Evolutionary conservation across 768 basidiomycete genomes (phyloP).

Genomic region (Pleurotus tuoliensis): DNA sequence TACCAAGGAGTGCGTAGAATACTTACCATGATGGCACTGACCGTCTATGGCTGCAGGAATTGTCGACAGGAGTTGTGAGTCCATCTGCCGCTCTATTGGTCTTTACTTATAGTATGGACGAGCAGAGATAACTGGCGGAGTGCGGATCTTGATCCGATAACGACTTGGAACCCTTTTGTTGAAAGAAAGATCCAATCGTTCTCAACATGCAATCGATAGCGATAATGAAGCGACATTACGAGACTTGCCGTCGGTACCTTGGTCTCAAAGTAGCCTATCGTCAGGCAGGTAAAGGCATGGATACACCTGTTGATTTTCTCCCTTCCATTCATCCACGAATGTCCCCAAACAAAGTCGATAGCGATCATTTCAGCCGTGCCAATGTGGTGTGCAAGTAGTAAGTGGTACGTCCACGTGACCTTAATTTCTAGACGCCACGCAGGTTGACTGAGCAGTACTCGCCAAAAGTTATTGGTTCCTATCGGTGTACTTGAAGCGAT

Average conservation of each 20-base stretch:
- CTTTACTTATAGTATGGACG: slow-evolving; percentile 18
- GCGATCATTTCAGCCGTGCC: neutral
- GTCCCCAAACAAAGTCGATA: neutral
- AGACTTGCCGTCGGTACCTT: neutral
- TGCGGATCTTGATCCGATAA: slow-evolving; percentile 76
- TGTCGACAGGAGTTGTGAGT: slow-evolving; percentile 29
- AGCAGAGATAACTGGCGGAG: slow-evolving; percentile 39
- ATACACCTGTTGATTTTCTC: neutral
- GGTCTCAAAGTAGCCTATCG: slow-evolving; percentile 1
- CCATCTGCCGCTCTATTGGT: slow-evolving; percentile 4
- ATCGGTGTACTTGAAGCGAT: slow-evolving; percentile 5
- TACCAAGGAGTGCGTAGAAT: slow-evolving; percentile 15
- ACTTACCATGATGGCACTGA: slow-evolving; percentile 28
- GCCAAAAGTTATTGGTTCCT: slow-evolving; percentile 8
- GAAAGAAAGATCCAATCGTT: slow-evolving; percentile 3
- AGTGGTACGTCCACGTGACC: slow-evolving; percentile 1
- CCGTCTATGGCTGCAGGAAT: slow-evolving; percentile 19
- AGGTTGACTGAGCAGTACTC: neutral
- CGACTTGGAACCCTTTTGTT: slow-evolving; percentile 3
- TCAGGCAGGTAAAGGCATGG: neutral
- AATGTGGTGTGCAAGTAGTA: neutral
- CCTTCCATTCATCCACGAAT: neutral
- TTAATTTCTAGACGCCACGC: slow-evolving; percentile 3
- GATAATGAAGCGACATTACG: slow-evolving; percentile 6
- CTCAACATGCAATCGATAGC: slow-evolving; percentile 6